Evolutionary conservation across 2,329 filamentous ascomycete species (phyloP), one percentile per base, ranked within the genome.

Genomic region (Chalaropsis ovoidea): DNA sequence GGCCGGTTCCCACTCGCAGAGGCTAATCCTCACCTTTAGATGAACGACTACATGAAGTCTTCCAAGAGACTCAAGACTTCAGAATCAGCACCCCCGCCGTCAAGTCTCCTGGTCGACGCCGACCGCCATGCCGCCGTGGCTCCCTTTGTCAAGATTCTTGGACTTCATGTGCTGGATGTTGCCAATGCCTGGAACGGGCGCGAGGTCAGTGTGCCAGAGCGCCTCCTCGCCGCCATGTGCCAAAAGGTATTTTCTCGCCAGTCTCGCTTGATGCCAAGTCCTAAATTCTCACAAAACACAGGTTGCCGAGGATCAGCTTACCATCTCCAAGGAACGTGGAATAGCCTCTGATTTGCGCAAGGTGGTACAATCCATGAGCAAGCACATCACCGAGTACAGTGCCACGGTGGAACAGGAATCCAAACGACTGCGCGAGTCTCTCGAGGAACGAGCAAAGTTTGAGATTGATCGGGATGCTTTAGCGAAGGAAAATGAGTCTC

Each of bases 401-500:
- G 74, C 73, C 24, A 80, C 79, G 1, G 71, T 79, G 1, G 73
- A 74, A 24, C 72, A 73, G 5, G 77, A 83, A 3, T 78, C 82
- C 62, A 71, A 74, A 7, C 77, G 76, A 54, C 80, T 79, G 66
- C 77, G 80, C 69, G 75, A 75, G 15, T 81, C 82, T 2, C 71
- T 84, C 4, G 73, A 78, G 66, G 82, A 85, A 24, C 79, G 81
- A 42, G 75, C 75, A 42, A 70, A 70, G 4, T 81, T 80, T 49
- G 77, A 83, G 69, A 75, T 72, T 22, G 76, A 83, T 41, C 77
- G 77, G 54, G 71, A 74, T 8, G 52, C 68, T 7, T 70, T 71
- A 0, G 68, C 72, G 49, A 73, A 72, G 45, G 73, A 78, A 60
- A 72, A 76, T 1, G 76, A 77, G 45, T 74, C 54, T 27, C 64